Conservation (phyloP, 1,139 yeast species). For the Geotrichum reessii region DNA sequence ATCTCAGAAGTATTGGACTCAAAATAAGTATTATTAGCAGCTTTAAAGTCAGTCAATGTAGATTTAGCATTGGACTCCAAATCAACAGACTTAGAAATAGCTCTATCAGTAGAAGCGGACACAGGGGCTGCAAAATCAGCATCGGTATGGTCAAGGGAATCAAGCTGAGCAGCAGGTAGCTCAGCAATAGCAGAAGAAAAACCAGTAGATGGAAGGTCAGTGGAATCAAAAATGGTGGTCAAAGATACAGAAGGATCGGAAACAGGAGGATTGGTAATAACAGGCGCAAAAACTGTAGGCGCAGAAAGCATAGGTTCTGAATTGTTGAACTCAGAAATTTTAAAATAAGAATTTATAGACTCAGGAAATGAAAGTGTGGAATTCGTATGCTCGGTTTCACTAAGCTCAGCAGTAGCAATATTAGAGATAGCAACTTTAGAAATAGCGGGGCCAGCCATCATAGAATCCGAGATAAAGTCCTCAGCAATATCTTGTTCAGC, state of each 20-base stretch:
- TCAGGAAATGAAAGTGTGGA: background rate
- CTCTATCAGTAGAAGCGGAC: background rate
- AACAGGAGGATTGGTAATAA: slow-evolving; percentile 2
- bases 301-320: too few species aligned
- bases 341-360: too few species aligned
- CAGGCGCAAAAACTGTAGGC: too few species aligned
- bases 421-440: too few species aligned
- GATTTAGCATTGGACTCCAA: background rate
- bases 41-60: too few species aligned
- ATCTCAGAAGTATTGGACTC: background rate
- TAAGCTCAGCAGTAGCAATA: slow-evolving; percentile 1
- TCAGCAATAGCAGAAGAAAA: background rate
- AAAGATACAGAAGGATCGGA: background rate
- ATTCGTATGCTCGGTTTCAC: slow-evolving; percentile 1
- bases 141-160: background rate
- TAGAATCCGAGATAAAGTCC: too few species aligned
- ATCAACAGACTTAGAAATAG: background rate
- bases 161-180: slow-evolving; percentile 1
- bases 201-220: too few species aligned
- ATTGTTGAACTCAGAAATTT: too few species aligned
- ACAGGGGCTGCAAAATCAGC: background rate
- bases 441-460: too few species aligned
- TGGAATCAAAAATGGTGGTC: background rate
- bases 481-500: background rate
- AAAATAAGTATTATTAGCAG: too few species aligned